phyloP scores from a whole-genome alignment of 306 rosid species.

The Abrus precatorius region DNA sequence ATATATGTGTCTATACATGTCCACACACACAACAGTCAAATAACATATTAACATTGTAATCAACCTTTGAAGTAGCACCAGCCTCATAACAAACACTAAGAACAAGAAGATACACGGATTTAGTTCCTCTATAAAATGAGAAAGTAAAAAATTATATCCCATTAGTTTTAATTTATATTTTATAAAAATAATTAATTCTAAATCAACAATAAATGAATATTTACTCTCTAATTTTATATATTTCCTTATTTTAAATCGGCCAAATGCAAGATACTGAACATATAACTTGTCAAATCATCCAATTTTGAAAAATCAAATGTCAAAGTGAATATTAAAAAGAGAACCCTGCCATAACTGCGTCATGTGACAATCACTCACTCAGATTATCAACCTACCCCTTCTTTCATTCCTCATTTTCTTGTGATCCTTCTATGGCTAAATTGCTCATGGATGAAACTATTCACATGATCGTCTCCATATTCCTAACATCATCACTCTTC shows the following conservation, averaged over 20 bases:
- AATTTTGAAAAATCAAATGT: slow-evolving; percentile 41
- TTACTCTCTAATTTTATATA: no score
- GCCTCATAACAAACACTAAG: neutral
- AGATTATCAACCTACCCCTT: neutral
- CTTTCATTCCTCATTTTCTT: slow-evolving; percentile 31
- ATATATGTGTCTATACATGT: neutral
- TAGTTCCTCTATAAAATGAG: no score
- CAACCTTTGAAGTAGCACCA: neutral
- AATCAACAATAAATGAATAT: no score
- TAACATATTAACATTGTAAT: neutral
- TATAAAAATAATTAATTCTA: no score
- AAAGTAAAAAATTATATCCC: no score
- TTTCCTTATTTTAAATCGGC: no score
- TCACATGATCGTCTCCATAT: neutral
- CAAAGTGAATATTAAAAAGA: slow-evolving; percentile 18
- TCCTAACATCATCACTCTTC: slow-evolving; percentile 23
- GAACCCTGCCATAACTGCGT: slow-evolving; percentile 2
- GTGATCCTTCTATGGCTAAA: slow-evolving; percentile 41
- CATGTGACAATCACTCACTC: slow-evolving; percentile 16
- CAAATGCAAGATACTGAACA: no score
- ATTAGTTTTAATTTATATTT: no score
- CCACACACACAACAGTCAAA: neutral
- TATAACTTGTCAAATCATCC: neutral
- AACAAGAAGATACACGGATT: neutral
- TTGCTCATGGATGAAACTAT: slow-evolving; percentile 6